These are phyloP conservation scores for Plantago coronopus DNA, from an alignment of 305 asterid genomes.

Conservation along the genomic window DNA sequence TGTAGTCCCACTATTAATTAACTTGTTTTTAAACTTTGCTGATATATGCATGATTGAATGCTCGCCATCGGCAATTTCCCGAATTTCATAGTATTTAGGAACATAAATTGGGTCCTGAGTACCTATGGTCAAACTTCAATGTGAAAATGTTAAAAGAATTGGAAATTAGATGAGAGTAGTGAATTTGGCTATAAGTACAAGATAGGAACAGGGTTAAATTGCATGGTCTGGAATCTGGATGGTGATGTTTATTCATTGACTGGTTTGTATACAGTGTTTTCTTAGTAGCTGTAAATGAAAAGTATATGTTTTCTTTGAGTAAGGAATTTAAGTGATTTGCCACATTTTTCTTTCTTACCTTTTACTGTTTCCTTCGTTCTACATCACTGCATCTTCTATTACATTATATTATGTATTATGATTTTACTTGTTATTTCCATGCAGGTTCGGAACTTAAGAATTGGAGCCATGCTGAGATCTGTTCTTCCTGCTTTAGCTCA, in stretches of 20 bases:
- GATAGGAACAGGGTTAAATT: too few relatives aligned
- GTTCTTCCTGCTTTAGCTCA: constrained; percentile 92
- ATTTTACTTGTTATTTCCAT: constrained; percentile 13
- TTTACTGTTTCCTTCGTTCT: constrained; percentile 3
- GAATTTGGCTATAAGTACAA: constrained; percentile 6
- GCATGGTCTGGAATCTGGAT: background rate
- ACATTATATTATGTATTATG: background rate
- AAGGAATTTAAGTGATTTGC: background rate
- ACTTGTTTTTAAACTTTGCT: constrained; percentile 16
- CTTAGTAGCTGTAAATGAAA: constrained; percentile 10
- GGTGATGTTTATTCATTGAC: constrained; percentile 8
- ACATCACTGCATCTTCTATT: background rate
- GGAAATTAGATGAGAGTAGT: constrained; percentile 11
- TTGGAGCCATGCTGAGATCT: constrained; percentile 94
- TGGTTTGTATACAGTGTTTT: constrained; percentile 9
- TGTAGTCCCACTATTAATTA: constrained; percentile 1
- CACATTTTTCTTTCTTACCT: constrained; percentile 14
- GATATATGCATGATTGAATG: constrained; percentile 16
- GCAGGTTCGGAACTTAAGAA: constrained; percentile 84
- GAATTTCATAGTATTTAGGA: background rate
- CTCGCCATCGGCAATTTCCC: constrained; percentile 6
- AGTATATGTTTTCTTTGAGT: background rate
- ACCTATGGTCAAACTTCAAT: too few relatives aligned
- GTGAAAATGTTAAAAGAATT: too few relatives aligned
- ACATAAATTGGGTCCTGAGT: constrained; percentile 1